These are phyloP conservation scores for Daldinia caldariorum DNA, from an alignment of 495 filamentous ascomycete genomes.

Conservation along the genomic window DNA sequence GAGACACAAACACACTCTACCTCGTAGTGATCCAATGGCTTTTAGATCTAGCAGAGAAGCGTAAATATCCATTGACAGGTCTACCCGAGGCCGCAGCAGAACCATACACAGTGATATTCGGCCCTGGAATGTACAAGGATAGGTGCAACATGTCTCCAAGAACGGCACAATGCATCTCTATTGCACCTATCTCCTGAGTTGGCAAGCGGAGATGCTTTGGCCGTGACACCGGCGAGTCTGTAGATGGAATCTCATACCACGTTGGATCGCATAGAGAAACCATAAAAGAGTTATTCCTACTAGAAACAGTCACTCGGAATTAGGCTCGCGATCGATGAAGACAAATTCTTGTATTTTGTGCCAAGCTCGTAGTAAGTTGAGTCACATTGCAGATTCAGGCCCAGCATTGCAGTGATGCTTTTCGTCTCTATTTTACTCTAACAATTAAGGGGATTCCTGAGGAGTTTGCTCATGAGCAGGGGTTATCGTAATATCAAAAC, in stretches of 20 bases:
- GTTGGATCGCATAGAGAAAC: constrained; percentile 14
- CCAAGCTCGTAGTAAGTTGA: constrained; percentile 43
- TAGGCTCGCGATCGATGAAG: constrained; percentile 23
- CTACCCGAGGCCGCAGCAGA: constrained; percentile 36
- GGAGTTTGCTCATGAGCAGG: constrained; percentile 21
- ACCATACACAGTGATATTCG: constrained; percentile 18
- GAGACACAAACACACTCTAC: constrained; percentile 18
- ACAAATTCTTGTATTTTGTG: constrained; percentile 23
- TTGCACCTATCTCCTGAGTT: constrained; percentile 37
- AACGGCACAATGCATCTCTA: constrained; percentile 31
- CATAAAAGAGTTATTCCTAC: constrained; percentile 16
- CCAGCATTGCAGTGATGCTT: constrained; percentile 44
- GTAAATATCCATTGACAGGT: constrained; percentile 22
- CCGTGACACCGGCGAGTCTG: constrained; percentile 20
- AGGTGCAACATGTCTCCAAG: constrained; percentile 18
- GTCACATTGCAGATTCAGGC: constrained; percentile 41
- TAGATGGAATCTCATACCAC: constrained; percentile 16
- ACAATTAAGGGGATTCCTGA: constrained; percentile 40
- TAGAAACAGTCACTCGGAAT: constrained; percentile 35
- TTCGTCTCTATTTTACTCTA: constrained; percentile 44
- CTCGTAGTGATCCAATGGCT: constrained; percentile 27
- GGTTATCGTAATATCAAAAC: constrained; percentile 40
- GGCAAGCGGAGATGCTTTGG: constrained; percentile 31
- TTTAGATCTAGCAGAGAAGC: constrained; percentile 30
- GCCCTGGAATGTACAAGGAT: constrained; percentile 11